Percentiles rank a stretch among this genome's conserved stretches.
Evolutionary conservation across 2,329 filamentous ascomycete genomes (phyloP).

Genomic region (Aspergillus glaucus): DNA sequence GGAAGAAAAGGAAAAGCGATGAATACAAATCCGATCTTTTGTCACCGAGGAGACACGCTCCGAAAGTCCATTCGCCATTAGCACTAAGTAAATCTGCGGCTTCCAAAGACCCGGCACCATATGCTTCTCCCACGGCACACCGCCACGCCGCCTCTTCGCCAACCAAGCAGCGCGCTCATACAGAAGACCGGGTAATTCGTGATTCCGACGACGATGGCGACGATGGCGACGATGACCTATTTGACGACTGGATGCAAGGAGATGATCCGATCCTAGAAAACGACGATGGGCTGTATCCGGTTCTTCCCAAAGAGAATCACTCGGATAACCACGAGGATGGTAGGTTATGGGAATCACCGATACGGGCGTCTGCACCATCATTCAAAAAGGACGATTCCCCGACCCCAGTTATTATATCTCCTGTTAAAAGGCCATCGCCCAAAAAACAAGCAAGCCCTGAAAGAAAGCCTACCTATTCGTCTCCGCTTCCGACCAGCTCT

Average conservation of each 20-base stretch:
- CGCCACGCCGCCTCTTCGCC: slow-evolving; percentile 5
- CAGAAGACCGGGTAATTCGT: slow-evolving; percentile 19
- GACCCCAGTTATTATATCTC: background rate
- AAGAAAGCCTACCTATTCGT: slow-evolving; percentile 8
- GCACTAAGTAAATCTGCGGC: slow-evolving; percentile 2
- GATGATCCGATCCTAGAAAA: slow-evolving; percentile 17
- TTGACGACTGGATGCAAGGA: slow-evolving; percentile 18
- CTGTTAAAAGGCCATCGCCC: background rate
- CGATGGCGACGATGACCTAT: slow-evolving; percentile 20
- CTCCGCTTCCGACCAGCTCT: slow-evolving; percentile 12
- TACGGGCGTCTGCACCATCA: background rate
- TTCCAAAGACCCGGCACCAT: background rate
- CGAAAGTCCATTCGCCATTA: slow-evolving; percentile 18
- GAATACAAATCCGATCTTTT: slow-evolving; percentile 37
- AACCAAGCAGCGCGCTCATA: slow-evolving; percentile 6
- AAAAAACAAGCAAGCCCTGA: background rate
- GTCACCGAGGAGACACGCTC: slow-evolving; percentile 24
- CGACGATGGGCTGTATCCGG: slow-evolving; percentile 24
- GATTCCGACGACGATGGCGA: slow-evolving; percentile 31
- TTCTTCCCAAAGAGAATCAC: slow-evolving; percentile 19
- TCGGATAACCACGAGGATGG: slow-evolving; percentile 3
- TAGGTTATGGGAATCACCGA: slow-evolving; percentile 1
- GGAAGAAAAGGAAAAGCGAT: slow-evolving; percentile 46
- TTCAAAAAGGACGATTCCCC: slow-evolving; percentile 1
- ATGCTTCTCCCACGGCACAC: slow-evolving; percentile 1